Base-by-base conservation (phyloP, 805 yeast species). In the Candida multigemmis region DNA sequence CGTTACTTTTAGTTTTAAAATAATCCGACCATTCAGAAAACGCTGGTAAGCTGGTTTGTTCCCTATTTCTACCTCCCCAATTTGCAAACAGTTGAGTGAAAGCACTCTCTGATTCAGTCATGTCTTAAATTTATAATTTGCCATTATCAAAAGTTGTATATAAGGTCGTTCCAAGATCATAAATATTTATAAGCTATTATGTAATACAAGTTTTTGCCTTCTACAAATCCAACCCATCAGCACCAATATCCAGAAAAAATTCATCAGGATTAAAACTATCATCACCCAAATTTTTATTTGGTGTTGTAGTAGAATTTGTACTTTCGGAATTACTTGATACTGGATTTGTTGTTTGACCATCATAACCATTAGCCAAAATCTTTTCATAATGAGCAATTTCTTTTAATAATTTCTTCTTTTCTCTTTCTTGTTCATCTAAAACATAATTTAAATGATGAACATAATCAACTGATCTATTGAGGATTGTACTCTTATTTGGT, bases 401-500 rank as follows among this genome's bases (percentile, higher is more conserved):
- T 7, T 43, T 30, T 12, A 54, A 42, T 17, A 80, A 47, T 12
- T 60, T 56, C 2, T 38, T 48, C 28, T 65, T 51, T 32, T 76
- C 56, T 14, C 49, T 47, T 21, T 69, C 71, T 46, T 81, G 91
- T 26, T 59, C 56, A 5, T 58, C 55, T 41, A 77, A 54, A 4
- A 81, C 83, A 28, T 68, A 66, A 35, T 73, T 68, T 35, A 85
- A 60, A 48, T 77, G 78, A 6, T 51, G 60, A 24, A 86, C 74
- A 49, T 87, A 86, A 25, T 82, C 94, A 12, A 86, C 94, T 1
- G 93, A 71, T 42, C 76, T 74, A 40, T 72, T 69, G 33, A 86
- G 61, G 26, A 84, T 81, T 4, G 81, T 74, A 14, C 87, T 77
- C 53, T 86, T 86, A 47, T 85, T 83, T 2, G 94, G 89, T 46